These are phyloP conservation scores for Aspergillus spinulosporus DNA, from an alignment of 2,329 filamentous ascomycete genomes.

Conservation along the genomic window DNA sequence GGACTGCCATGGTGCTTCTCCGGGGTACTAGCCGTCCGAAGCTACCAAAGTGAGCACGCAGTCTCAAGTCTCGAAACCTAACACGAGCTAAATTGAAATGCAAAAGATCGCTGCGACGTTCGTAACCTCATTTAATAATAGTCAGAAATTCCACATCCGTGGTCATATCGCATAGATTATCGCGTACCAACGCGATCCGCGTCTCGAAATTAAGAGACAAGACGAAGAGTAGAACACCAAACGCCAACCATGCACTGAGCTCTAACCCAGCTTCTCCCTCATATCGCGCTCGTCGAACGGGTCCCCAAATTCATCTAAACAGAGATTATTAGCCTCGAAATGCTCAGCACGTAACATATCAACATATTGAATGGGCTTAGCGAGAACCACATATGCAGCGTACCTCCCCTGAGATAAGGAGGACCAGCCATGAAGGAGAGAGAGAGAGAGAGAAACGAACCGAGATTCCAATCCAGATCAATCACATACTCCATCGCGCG, in stretches of 20 bases:
- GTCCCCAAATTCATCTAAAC: slow-evolving; percentile 48
- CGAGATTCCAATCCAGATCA: slow-evolving; percentile 54
- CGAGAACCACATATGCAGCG: neutral
- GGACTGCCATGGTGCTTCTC: neutral
- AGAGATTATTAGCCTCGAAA: neutral
- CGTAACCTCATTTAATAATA: neutral
- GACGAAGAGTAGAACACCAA: slow-evolving; percentile 12
- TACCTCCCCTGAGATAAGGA: too few species aligned
- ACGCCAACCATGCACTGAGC: slow-evolving; percentile 8
- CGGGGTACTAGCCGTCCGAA: too few species aligned
- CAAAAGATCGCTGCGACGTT: neutral
- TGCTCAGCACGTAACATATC: neutral
- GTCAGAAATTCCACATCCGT: neutral
- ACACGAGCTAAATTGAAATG: neutral
- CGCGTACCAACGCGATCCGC: neutral
- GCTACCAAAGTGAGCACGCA: too few species aligned
- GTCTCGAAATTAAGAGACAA: neutral
- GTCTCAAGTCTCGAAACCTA: too few species aligned
- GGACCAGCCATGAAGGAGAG: neutral
- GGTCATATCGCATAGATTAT: slow-evolving; percentile 22
- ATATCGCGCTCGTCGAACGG: slow-evolving; percentile 47
- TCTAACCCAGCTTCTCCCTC: slow-evolving; percentile 26
- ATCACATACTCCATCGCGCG: slow-evolving; percentile 52
- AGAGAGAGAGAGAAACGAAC: slow-evolving; percentile 31
- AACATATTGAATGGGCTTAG: neutral